Percentiles rank a stretch among this genome's conserved stretches.
Conservation (phyloP, 306 rosid genomes). For the Trichosanthes cucumerina region DNA sequence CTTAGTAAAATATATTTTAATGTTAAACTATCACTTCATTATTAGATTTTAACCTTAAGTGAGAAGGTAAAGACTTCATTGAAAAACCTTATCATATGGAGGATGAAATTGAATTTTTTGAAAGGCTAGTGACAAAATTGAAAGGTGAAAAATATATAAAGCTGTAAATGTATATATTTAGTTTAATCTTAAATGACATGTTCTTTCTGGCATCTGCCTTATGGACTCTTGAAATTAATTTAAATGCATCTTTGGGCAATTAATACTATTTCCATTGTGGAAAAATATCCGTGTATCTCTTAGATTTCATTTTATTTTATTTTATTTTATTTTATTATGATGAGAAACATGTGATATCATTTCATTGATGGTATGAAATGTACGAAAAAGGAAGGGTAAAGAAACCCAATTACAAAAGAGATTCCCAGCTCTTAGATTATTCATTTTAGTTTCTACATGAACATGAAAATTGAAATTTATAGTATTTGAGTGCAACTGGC, state of each 20-base stretch:
- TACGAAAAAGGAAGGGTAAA: no score
- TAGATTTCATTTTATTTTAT: no score
- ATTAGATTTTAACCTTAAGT: neutral
- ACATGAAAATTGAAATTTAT: conserved; percentile 6
- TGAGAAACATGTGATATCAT: no score
- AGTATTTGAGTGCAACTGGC: neutral
- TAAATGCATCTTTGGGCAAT: neutral
- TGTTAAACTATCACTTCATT: neutral
- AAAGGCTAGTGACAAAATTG: neutral
- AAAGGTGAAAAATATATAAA: neutral
- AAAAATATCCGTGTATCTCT: neutral
- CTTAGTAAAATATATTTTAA: neutral
- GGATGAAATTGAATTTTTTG: neutral
- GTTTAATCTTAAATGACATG: neutral
- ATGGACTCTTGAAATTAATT: neutral
- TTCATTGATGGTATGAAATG: no score
- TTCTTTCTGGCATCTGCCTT: neutral
- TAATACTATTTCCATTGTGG: neutral
- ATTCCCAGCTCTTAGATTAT: neutral
- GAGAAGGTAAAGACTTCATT: neutral
- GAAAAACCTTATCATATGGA: neutral
- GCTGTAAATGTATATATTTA: neutral
- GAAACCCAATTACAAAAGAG: no score
- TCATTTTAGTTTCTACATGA: neutral
- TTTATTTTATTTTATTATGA: no score